phyloP scores from a whole-genome alignment of 768 basidiomycete species.

The Favolaschia claudopus region DNA sequence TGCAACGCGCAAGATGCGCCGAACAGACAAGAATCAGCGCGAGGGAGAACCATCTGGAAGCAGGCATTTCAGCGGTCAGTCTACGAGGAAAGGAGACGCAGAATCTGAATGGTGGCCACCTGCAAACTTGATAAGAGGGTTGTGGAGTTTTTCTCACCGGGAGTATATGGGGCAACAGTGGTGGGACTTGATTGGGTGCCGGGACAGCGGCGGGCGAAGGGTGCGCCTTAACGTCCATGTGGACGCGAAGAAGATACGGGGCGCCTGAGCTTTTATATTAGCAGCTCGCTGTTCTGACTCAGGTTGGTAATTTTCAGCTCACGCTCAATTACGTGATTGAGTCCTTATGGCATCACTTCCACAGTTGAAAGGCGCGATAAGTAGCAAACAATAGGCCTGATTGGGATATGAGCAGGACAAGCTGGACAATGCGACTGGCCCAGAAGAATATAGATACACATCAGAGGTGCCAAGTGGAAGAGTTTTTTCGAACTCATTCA shows the following conservation, averaged over 20 bases:
- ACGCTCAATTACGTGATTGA: no score
- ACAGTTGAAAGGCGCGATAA: no score
- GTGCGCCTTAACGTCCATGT: neutral
- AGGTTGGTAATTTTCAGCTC: no score
- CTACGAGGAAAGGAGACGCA: neutral
- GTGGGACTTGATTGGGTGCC: conserved; percentile 1
- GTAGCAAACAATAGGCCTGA: no score
- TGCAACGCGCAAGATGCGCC: neutral
- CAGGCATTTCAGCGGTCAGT: neutral
- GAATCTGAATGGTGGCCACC: neutral
- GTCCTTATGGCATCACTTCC: no score
- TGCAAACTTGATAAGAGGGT: neutral
- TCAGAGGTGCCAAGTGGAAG: no score
- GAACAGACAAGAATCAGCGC: conserved; percentile 3
- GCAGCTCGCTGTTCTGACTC: no score
- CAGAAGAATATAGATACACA: no score
- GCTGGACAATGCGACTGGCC: no score
- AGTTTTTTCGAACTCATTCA: no score
- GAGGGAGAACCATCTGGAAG: conserved; percentile 3
- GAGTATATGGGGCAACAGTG: neutral
- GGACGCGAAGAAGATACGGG: neutral
- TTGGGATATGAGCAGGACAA: no score
- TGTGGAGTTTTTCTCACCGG: conserved; percentile 7
- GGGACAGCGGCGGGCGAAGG: neutral
- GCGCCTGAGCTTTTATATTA: no score